Conservation (phyloP, 1,284 basidiomycete species). For the Leccinum insolens region DNA sequence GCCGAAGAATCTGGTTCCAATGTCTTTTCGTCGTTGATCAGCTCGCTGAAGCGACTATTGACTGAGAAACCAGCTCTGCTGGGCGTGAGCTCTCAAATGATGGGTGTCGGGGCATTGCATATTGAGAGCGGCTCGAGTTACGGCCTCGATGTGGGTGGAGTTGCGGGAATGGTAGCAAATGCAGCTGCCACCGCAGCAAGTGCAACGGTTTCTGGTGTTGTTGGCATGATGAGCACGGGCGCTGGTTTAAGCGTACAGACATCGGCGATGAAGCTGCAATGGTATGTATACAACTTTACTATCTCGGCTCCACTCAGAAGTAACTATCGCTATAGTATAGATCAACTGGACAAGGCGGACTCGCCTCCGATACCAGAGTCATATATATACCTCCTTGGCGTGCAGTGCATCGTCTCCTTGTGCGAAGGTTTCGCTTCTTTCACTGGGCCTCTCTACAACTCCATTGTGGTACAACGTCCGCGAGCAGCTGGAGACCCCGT, state of each 20-base stretch:
- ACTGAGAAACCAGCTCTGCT: constrained; percentile 87
- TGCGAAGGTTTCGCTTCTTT: constrained; percentile 86
- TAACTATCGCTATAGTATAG: constrained; percentile 63
- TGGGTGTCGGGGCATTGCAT: constrained; percentile 66
- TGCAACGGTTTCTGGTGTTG: constrained; percentile 75
- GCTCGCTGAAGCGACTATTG: constrained; percentile 80
- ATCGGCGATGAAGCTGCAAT: constrained; percentile 84
- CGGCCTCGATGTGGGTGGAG: constrained; percentile 66
- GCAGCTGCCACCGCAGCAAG: constrained; percentile 84
- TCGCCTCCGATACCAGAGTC: constrained; percentile 90
- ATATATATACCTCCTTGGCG: constrained; percentile 89
- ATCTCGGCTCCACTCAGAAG: neutral
- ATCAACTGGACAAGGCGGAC: constrained; percentile 95
- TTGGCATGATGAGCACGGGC: constrained; percentile 68
- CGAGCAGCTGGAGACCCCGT: constrained; percentile 66
- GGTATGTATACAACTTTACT: constrained; percentile 47
- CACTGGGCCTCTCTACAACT: constrained; percentile 69
- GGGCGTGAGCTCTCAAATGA: constrained; percentile 79
- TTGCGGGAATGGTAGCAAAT: constrained; percentile 82
- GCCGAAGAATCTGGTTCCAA: constrained; percentile 61
- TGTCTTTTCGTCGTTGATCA: constrained; percentile 80
- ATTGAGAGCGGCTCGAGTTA: constrained; percentile 44
- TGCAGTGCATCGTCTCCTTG: constrained; percentile 87
- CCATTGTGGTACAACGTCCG: constrained; percentile 64
- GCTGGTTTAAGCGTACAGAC: constrained; percentile 45